These are phyloP conservation scores for Aegilops sharonensis DNA, from an alignment of 176 grass and related monocot genomes.

Conservation along the genomic window DNA sequence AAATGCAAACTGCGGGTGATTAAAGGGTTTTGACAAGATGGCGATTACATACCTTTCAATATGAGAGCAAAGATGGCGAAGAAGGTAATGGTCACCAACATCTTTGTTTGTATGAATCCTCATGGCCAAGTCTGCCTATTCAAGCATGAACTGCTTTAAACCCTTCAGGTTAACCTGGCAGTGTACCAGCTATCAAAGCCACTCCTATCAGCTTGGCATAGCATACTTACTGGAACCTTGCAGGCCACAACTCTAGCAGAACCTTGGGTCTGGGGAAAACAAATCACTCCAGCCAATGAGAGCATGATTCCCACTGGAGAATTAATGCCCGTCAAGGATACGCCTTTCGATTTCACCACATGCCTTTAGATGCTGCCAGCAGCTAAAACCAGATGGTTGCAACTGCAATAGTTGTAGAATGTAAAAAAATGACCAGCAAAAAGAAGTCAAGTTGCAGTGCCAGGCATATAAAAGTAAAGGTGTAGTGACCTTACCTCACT, in stretches of 20 bases:
- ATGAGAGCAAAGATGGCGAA: constrained; percentile 78
- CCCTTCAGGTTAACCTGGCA: constrained; percentile 63
- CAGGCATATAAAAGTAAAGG: not conserved
- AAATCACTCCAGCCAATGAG: constrained; percentile 65
- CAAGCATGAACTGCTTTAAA: not conserved
- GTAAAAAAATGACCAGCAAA: constrained; percentile 18
- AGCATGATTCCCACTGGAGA: constrained; percentile 66
- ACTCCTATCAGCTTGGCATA: constrained; percentile 63
- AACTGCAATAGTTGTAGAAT: constrained; percentile 1
- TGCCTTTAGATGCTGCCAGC: constrained; percentile 21
- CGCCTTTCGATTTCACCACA: constrained; percentile 66
- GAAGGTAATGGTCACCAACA: constrained; percentile 51
- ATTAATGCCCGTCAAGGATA: constrained; percentile 48
- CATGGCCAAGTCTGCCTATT: not conserved
- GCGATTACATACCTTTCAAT: constrained; percentile 43
- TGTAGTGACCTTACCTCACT: not conserved
- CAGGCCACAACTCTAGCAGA: constrained; percentile 65
- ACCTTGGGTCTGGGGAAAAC: constrained; percentile 56
- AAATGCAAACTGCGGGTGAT: constrained; percentile 36
- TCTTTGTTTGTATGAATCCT: not conserved
- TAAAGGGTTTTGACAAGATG: constrained; percentile 68
- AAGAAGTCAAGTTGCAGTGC: not conserved
- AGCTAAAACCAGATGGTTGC: not conserved
- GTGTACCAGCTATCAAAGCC: constrained; percentile 52
- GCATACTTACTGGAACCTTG: constrained; percentile 90